Percentiles rank a stretch among this genome's conserved stretches.
Conservation (phyloP, 306 rosid genomes). For the Glycine tomentella region DNA sequence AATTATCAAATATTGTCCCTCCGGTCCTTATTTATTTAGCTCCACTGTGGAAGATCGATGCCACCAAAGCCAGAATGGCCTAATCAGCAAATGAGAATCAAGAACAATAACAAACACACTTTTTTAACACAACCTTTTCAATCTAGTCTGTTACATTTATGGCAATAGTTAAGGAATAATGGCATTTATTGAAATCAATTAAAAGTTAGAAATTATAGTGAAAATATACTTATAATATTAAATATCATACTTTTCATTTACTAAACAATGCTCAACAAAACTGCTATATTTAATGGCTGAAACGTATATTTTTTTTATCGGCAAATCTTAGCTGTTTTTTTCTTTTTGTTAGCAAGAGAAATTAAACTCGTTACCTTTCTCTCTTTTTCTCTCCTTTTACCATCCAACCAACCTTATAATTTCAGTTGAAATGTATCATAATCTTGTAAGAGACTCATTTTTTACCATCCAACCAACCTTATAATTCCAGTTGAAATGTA, state of each 20-base stretch:
- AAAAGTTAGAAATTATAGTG: background rate
- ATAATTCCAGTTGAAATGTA: too few species aligned
- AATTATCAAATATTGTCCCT: slow-evolving; percentile 37
- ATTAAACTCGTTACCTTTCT: too few species aligned
- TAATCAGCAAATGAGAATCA: slow-evolving; percentile 19
- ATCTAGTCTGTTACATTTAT: background rate
- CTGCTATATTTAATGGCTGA: background rate
- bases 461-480: too few species aligned
- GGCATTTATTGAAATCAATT: background rate
- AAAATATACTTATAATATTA: background rate
- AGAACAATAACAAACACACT: slow-evolving; percentile 4
- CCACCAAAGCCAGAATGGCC: background rate
- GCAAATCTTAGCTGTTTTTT: too few species aligned
- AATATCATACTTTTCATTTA: background rate
- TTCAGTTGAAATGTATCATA: too few species aligned
- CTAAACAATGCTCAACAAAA: background rate
- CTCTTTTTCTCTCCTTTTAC: too few species aligned
- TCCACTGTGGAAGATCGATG: slow-evolving; percentile 19
- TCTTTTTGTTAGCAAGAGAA: too few species aligned
- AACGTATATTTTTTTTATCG: too few species aligned
- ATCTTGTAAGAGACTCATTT: too few species aligned
- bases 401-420: too few species aligned
- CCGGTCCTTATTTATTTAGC: slow-evolving; percentile 12
- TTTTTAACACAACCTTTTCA: background rate
- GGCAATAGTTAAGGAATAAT: slow-evolving; percentile 1